phyloP scores from a whole-genome alignment of 192 early-diverging fungal species.

The Rhizophagus clarus region DNA sequence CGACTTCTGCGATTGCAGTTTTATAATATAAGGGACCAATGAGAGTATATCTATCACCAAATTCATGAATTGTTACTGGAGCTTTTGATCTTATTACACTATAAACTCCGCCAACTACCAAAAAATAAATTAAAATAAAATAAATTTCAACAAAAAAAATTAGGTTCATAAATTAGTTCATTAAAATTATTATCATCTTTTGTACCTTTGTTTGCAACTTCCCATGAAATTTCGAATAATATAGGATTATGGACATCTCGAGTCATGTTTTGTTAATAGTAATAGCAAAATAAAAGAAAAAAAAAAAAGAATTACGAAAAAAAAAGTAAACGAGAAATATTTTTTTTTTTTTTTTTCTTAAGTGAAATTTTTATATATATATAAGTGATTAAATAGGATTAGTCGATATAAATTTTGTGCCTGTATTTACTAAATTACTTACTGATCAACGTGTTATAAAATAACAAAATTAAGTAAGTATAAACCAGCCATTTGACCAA shows the following conservation, averaged over 20 bases:
- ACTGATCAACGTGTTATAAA: too few species aligned
- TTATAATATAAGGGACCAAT: constrained; percentile 89
- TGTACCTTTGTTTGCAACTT: constrained; percentile 98
- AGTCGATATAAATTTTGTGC: too few species aligned
- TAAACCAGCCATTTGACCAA: background rate
- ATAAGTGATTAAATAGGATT: too few species aligned
- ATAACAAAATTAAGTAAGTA: too few species aligned
- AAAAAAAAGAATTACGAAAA: background rate
- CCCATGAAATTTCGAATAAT: constrained; percentile 95
- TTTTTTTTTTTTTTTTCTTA: too few species aligned
- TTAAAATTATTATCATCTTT: too few species aligned
- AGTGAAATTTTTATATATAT: too few species aligned
- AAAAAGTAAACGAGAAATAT: background rate
- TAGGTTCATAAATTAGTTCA: too few species aligned
- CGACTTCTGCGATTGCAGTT: constrained; percentile 89
- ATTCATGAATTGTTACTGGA: constrained; percentile 92
- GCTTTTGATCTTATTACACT: constrained; percentile 98
- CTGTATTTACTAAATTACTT: too few species aligned
- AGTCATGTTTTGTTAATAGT: background rate
- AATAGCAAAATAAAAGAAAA: background rate
- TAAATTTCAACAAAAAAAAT: background rate
- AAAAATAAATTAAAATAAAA: background rate
- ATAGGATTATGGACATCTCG: constrained; percentile 60
- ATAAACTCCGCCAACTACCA: constrained; percentile 94
- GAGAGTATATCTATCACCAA: constrained; percentile 90